Percentiles rank a stretch among this genome's conserved stretches.
Evolutionary conservation across 371 early-diverging fungal genomes (phyloP).

Genomic region (Haplosporangium sp.): DNA sequence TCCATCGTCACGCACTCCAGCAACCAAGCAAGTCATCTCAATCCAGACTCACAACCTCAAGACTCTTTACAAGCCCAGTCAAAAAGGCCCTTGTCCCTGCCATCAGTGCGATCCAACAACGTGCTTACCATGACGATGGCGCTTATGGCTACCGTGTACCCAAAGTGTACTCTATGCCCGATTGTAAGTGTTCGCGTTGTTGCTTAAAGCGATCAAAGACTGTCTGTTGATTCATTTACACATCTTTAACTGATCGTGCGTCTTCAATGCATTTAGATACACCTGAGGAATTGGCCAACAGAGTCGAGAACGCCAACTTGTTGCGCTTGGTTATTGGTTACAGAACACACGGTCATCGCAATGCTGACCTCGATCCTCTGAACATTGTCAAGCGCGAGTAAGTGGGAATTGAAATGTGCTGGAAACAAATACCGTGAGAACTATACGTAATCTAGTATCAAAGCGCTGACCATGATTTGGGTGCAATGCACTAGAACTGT

Average conservation of each 20-base stretch:
- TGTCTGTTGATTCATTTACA: neutral
- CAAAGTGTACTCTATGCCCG: constrained; percentile 72
- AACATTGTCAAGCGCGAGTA: constrained; percentile 77
- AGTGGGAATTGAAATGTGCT: constrained; percentile 28
- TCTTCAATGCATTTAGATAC: constrained; percentile 57
- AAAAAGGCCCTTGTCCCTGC: constrained; percentile 22
- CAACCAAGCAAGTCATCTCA: constrained; percentile 16
- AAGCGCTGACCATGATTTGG: neutral
- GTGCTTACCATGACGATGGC: constrained; percentile 78
- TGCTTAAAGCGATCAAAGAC: neutral
- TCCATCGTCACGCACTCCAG: constrained; percentile 42
- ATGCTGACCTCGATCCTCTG: constrained; percentile 91
- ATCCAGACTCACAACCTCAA: constrained; percentile 18
- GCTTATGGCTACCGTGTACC: constrained; percentile 89
- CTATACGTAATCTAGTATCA: neutral
- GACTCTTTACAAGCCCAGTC: constrained; percentile 8
- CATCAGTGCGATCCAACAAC: constrained; percentile 27
- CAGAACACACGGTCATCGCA: constrained; percentile 86
- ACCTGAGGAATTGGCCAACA: constrained; percentile 80
- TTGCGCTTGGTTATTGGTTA: constrained; percentile 88
- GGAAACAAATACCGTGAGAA: constrained; percentile 2
- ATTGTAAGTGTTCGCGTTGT: constrained; percentile 66
- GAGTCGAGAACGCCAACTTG: constrained; percentile 84
- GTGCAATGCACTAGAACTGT: constrained; percentile 36
- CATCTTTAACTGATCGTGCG: neutral